Percentiles rank a stretch among this genome's conserved stretches.
These are phyloP conservation scores for Lagerstroemia fauriei DNA, from an alignment of 441 rosid species.

Conservation along the genomic window DNA sequence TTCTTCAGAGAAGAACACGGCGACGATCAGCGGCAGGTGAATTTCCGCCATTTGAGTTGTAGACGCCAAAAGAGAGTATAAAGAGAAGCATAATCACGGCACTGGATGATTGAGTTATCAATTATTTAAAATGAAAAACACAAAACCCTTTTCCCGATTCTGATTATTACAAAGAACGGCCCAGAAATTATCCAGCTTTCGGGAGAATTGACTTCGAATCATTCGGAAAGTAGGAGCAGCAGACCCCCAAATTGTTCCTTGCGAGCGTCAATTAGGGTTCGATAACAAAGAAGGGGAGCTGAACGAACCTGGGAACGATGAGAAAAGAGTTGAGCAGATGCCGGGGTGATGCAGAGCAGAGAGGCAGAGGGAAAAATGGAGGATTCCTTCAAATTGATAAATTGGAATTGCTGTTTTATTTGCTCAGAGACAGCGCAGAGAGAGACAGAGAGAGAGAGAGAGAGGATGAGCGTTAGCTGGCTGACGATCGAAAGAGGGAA, in stretches of 20 bases:
- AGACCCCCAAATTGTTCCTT: background rate
- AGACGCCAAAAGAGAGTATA: background rate
- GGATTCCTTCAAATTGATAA: background rate
- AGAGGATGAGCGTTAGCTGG: background rate
- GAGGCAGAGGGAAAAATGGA: background rate
- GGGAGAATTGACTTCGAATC: background rate
- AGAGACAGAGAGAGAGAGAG: background rate
- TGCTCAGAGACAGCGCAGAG: background rate
- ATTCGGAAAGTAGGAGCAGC: background rate
- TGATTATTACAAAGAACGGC: background rate
- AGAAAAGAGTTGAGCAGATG: background rate
- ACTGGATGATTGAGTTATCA: background rate
- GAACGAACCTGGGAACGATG: conserved; percentile 6
- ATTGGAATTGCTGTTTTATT: background rate
- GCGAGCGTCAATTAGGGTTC: background rate
- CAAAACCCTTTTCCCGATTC: background rate
- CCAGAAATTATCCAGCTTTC: background rate
- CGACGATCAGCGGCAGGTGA: background rate
- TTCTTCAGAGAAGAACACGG: background rate
- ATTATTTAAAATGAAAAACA: background rate
- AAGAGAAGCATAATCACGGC: background rate
- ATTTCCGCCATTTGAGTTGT: background rate
- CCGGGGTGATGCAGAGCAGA: conserved; percentile 9
- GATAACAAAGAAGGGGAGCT: background rate
- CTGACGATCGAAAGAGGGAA: background rate